Evolutionary conservation across 305 asterid species (phyloP).

Genomic region (Lippia alba): DNA sequence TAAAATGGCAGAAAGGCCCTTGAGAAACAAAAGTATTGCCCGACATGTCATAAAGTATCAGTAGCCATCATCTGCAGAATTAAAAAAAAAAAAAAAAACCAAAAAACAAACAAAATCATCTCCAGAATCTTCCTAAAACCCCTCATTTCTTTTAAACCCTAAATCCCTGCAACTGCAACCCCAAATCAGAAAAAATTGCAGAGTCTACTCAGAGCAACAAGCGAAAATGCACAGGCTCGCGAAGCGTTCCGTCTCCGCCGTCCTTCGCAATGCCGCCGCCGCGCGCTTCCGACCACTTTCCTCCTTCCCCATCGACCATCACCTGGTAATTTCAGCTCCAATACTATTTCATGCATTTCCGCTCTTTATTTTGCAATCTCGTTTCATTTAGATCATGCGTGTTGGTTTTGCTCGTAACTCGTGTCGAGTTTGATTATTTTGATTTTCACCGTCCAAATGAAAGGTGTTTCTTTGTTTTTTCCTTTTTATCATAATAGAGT

Average conservation of each 20-base stretch:
- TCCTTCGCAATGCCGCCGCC: conserved; percentile 47
- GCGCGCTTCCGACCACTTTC: conserved; percentile 53
- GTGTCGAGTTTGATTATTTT: not conserved
- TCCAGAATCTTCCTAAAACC: conserved; percentile 48
- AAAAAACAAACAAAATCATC: too few relatives aligned
- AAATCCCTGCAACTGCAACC: not conserved
- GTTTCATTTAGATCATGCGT: not conserved
- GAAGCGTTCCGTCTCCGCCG: conserved; percentile 58
- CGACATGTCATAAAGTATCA: not conserved
- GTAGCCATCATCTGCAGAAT: conserved; percentile 32
- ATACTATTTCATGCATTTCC: not conserved
- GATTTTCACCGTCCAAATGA: too few relatives aligned
- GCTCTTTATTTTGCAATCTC: not conserved
- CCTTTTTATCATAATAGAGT: not conserved
- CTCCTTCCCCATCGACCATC: conserved; percentile 40
- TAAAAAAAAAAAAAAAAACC: too few relatives aligned
- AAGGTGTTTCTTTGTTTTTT: too few relatives aligned
- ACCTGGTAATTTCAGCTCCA: conserved; percentile 42
- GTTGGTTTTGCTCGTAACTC: not conserved
- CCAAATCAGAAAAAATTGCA: not conserved
- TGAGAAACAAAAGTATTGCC: too few relatives aligned
- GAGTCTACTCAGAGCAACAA: not conserved
- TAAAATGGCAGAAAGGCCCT: not conserved
- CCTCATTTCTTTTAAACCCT: conserved; percentile 34
- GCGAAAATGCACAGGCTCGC: conserved; percentile 59